Evolutionary conservation across 192 early-diverging fungal genomes (phyloP).

Genomic region (Backusella sp.): DNA sequence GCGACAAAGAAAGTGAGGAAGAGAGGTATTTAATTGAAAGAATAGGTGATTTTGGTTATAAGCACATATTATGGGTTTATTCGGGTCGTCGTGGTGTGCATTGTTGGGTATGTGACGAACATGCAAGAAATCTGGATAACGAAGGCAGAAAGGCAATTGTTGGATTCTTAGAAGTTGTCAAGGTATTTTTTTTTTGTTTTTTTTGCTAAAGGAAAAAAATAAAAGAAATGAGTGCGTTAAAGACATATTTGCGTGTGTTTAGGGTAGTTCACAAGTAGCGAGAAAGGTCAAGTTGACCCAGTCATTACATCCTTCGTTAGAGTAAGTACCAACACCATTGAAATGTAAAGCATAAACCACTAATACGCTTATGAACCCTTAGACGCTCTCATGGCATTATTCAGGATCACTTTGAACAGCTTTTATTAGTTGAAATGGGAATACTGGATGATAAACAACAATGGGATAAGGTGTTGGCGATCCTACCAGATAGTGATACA

Average conservation of each 20-base stretch:
- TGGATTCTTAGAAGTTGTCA: constrained; percentile 76
- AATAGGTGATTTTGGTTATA: constrained; percentile 93
- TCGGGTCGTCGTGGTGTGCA: constrained; percentile 96
- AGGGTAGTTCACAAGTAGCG: constrained; percentile 72
- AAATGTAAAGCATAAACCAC: background rate
- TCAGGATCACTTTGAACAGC: constrained; percentile 68
- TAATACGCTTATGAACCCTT: background rate
- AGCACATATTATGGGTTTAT: constrained; percentile 92
- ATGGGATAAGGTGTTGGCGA: constrained; percentile 75
- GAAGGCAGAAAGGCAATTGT: constrained; percentile 82
- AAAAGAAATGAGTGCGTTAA: background rate
- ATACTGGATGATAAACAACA: constrained; percentile 58
- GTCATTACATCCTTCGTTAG: constrained; percentile 69
- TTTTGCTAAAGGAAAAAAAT: no score
- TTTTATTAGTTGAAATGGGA: constrained; percentile 72
- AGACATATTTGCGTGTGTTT: background rate
- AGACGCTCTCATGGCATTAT: constrained; percentile 65
- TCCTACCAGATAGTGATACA: constrained; percentile 77
- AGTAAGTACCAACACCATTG: constrained; percentile 34
- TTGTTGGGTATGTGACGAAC: constrained; percentile 96
- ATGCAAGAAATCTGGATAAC: constrained; percentile 75
- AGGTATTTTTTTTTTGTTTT: constrained; percentile 32
- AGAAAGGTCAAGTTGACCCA: constrained; percentile 72
- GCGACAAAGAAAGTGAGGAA: background rate
- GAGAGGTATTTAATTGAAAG: background rate